Evolutionary conservation across 2,329 filamentous ascomycete species (phyloP), one percentile per base, ranked within the genome.

Genomic region (Botrytis tulipae): DNA sequence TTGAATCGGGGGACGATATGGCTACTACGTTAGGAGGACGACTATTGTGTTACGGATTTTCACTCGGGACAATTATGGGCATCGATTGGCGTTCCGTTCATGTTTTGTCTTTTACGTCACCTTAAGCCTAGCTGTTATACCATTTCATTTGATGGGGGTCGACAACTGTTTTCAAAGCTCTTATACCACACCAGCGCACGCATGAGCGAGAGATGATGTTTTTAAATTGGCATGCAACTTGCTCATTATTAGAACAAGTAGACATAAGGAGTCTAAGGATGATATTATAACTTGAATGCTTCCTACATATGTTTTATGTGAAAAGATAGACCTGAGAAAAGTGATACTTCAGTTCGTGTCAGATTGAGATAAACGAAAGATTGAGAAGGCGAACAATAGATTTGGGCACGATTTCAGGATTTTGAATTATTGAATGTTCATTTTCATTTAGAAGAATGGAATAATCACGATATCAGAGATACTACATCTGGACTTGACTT

Each of bases 31-130:
- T 63, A 63, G 42, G 57, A 32, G 46, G 46, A 40, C 20, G 46
- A 66, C 37, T 42, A 66, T 35, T 66, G 70, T 57, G 60, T 54
- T n/a, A 66, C 29, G 35, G 60, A 42, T 51, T 65, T 65, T 65
- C 46, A 51, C 44, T 35, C 57, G 48, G 68, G 60, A 71, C n/a
- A 71, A 48, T 60, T 54, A 71, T 66, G 72, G 59, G 68, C 72
- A 71, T 71, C 37, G 29, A 71, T 46, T 65, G 72, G 72, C 68
- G 72, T 73, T 73, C 35, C 29, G 46, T 54, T 68, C 57, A 65
- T 71, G 46, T 65, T 66, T 71, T 25, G 20, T 72, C 48, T 72
- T 68, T 54, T 42, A 35, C 70, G 57, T 65, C 44, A 42, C 70
- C 60, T 54, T n/a, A 32, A 46, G 35, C 54, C 48, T 54, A 54